Base-by-base conservation (phyloP, 2,329 filamentous ascomycete genomes). In the Grosmannia huntii region DNA sequence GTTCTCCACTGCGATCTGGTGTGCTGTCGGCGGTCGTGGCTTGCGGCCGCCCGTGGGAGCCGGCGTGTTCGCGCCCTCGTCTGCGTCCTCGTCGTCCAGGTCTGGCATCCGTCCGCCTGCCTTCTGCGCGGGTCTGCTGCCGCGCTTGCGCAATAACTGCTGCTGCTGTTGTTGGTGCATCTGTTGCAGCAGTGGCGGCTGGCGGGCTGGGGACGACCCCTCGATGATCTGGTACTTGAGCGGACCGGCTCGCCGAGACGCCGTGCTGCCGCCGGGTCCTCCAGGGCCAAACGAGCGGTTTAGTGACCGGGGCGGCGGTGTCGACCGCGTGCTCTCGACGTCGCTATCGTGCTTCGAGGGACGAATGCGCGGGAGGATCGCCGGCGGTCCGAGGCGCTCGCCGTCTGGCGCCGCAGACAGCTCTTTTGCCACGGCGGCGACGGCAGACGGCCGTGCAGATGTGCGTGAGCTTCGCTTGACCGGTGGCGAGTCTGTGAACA, bases 1-100 rank as follows among this genome's bases (percentile, higher is more conserved):
- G 58, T 85, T 81, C 69, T 90, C 87, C 1, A 94, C 86, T 0
- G 88, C 88, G 46, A 90, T 75, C 70, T 94, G 89, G 69, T 94
- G 89, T 41, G 87, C 86, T 0, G 89, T 94, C 0, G 89, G 81
- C 3, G 88, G 88, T 1, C 89, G 80, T 10, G 85, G 83, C 67
- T 90, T 85, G 59, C 81, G 74, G 23, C 76, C 54, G 27, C 54
- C 44, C 25, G 59, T 55, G 6, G 59, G 19, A 5, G 58, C 14
- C 19, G 59, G 59, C 19, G 57, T 59, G 57, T 44, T 53, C 11
- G 16, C 49, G 12, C 57, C 49, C 14, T 50, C 57, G 9, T 61
- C 60, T 9, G 56, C 59, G 10, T 63, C 61, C 1, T 63, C 61
- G 3, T 60, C 60, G 5, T 56, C 56, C 44, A 33, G 38, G 14